Evolutionary conservation across 2,329 filamentous ascomycete species (phyloP).

Genomic region (Cladobotryum protrusum): DNA sequence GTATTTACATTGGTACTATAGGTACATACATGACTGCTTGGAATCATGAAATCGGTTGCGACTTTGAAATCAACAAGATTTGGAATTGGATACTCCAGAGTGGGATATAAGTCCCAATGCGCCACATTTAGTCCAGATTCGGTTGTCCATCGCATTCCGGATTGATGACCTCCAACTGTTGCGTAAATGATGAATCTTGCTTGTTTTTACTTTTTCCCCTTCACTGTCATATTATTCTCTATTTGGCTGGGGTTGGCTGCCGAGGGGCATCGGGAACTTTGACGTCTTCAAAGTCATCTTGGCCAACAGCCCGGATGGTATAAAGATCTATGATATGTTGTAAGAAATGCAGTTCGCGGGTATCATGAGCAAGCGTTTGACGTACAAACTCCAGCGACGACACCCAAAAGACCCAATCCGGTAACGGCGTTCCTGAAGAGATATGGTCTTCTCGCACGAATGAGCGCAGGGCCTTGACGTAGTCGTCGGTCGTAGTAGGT

Average conservation of each 20-base stretch:
- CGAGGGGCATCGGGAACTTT: constrained; percentile 72
- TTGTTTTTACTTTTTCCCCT: no score
- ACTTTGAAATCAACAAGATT: no score
- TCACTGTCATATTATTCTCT: background rate
- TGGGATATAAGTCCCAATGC: background rate
- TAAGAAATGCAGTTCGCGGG: background rate
- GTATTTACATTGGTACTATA: constrained; percentile 1
- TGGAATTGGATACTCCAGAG: background rate
- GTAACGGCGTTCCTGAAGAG: constrained; percentile 83
- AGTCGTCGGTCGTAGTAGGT: constrained; percentile 91
- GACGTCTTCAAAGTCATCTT: constrained; percentile 96
- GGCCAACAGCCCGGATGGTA: constrained; percentile 76
- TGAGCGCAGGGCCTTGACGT: constrained; percentile 79
- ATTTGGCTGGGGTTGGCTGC: constrained; percentile 36
- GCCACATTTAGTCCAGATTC: background rate
- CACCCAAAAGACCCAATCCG: constrained; percentile 65
- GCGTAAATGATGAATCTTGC: no score
- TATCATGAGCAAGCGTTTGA: constrained; percentile 18
- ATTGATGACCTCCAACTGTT: no score
- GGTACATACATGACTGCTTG: constrained; percentile 3
- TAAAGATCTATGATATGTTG: constrained; percentile 41
- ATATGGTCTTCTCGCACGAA: constrained; percentile 87
- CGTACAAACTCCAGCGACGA: constrained; percentile 86
- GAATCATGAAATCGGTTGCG: background rate
- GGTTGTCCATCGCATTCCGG: no score